phyloP scores from a whole-genome alignment of 73 alveolate species.

The Tetrahymena borealis region DNA sequence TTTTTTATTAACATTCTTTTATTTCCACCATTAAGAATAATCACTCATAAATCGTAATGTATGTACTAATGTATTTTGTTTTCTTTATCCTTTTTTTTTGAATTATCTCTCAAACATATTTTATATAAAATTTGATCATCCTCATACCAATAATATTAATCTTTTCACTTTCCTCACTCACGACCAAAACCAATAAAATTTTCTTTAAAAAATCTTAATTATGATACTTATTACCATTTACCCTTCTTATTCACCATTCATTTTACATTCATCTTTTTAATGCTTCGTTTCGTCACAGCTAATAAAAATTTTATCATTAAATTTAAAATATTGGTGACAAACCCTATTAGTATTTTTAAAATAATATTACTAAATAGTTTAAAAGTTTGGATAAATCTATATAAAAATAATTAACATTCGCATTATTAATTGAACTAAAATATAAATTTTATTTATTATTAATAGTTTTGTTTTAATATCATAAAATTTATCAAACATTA shows the following conservation, averaged over 20 bases:
- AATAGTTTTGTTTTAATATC: background rate
- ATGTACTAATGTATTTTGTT: too few species aligned
- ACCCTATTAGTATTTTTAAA: background rate
- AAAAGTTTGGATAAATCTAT: too few species aligned
- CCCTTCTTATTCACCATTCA: background rate
- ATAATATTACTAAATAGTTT: background rate
- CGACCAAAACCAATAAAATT: too few species aligned
- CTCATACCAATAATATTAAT: too few species aligned
- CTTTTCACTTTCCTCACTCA: too few species aligned
- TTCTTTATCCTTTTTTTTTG: too few species aligned
- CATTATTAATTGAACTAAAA: too few species aligned
- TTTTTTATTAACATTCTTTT: background rate
- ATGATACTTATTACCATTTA: background rate
- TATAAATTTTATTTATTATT: background rate
- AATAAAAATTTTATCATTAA: background rate
- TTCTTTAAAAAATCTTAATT: too few species aligned
- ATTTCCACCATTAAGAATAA: background rate
- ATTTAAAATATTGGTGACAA: background rate
- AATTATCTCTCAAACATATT: too few species aligned
- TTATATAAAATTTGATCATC: too few species aligned
- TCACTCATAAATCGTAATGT: background rate
- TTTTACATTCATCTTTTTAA: background rate
- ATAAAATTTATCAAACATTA: background rate
- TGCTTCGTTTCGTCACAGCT: background rate
- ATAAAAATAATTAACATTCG: too few species aligned